Evolutionary conservation across 345 rosid genomes (phyloP).

Genomic region (Mallotus nudiflorus): DNA sequence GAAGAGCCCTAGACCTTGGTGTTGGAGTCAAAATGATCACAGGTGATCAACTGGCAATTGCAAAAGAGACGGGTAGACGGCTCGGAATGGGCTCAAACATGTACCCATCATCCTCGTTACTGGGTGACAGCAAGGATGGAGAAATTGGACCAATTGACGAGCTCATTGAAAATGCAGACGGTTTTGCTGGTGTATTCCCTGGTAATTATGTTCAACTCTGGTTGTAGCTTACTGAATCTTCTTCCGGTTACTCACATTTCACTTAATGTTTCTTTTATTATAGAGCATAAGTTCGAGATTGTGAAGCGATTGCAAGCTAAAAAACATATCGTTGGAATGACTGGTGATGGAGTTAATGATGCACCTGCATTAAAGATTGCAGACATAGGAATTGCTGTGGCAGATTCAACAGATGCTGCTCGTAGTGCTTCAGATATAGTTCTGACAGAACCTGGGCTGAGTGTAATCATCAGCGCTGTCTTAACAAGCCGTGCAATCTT

Average conservation of each 20-base stretch:
- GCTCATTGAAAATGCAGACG: constrained; percentile 87
- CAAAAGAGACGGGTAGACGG: constrained; percentile 90
- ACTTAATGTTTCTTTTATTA: constrained; percentile 26
- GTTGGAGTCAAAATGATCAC: constrained; percentile 81
- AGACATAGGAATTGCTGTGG: constrained; percentile 92
- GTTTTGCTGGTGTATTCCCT: constrained; percentile 93
- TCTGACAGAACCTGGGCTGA: constrained; percentile 86
- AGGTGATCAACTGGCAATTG: constrained; percentile 95
- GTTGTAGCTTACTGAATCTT: background rate
- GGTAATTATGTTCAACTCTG: constrained; percentile 37
- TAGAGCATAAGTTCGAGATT: constrained; percentile 87
- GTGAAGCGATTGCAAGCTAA: constrained; percentile 72
- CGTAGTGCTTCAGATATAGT: constrained; percentile 90
- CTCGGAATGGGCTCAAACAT: constrained; percentile 98
- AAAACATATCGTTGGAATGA: constrained; percentile 92
- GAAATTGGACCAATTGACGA: constrained; percentile 61
- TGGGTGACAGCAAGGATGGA: constrained; percentile 59
- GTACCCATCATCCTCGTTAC: constrained; percentile 90
- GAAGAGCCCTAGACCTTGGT: constrained; percentile 71
- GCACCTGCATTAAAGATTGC: constrained; percentile 88
- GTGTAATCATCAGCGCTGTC: constrained; percentile 91
- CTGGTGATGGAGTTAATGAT: constrained; percentile 94
- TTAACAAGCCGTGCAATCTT: constrained; percentile 93
- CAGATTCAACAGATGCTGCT: constrained; percentile 94
- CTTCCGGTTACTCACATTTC: background rate